Conservation (phyloP, 2,329 filamentous ascomycete species). For the Epichloe hybrida region DNA sequence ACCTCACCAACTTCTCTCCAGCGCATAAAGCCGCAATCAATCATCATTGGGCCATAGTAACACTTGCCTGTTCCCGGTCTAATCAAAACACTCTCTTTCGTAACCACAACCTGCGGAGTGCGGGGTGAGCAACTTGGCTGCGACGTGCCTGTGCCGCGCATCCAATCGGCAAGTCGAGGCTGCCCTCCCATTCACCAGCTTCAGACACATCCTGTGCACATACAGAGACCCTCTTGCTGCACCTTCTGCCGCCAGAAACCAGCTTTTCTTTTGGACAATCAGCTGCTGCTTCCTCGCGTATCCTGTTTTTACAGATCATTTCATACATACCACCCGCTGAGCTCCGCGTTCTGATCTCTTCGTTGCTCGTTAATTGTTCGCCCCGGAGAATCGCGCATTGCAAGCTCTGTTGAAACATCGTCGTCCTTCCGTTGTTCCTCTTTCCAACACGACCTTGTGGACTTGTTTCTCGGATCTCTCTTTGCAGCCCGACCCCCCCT, state of each 20-base stretch:
- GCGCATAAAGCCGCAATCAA: slow-evolving; percentile 1
- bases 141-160: slow-evolving; percentile 7
- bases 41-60: slow-evolving; percentile 6
- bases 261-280: not conserved
- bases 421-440: not conserved
- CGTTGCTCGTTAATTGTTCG: not conserved
- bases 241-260: not conserved
- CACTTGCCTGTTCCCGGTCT: not conserved
- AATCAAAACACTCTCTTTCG: not conserved
- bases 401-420: not conserved
- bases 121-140: slow-evolving; percentile 12
- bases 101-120: slow-evolving; percentile 8
- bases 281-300: not conserved
- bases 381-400: not conserved
- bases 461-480: slow-evolving; percentile 1
- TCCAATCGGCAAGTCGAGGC: slow-evolving; percentile 17
- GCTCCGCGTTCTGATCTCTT: not conserved
- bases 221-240: not conserved
- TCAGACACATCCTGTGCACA: not conserved
- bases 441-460: not conserved
- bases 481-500: slow-evolving; percentile 5
- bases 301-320: not conserved
- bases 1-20: not conserved
- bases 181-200: slow-evolving; percentile 15
- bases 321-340: not conserved